Base-by-base conservation (phyloP, 2,329 filamentous ascomycete species). In the Nemania diffusa region DNA sequence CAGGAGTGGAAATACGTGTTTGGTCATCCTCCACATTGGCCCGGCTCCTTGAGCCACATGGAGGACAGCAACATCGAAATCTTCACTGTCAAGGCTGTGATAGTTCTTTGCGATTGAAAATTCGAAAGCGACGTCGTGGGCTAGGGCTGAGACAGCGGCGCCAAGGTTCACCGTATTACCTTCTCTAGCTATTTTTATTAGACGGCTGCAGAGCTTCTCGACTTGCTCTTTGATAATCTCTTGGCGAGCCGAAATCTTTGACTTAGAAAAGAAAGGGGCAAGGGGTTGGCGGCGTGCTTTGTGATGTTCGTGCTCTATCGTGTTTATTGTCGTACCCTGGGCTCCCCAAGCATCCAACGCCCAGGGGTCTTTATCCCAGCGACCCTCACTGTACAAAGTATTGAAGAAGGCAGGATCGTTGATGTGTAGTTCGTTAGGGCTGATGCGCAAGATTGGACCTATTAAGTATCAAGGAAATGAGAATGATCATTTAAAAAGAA, bases 251-350 rank as follows among this genome's bases (percentile, higher is more conserved):
- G 20, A 1, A 3, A 74, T 62, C 2, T 58, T 69, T 3, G 57
- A 24, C 22, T 71, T 71, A 0, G 72, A 73, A 50, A 74, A 74
- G 17, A 71, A 68, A 5, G 68, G 69, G 26, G 58, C 69, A 9
- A 74, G 5, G 5, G 69, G 46, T 20, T 29, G 57, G 3, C 72
- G 71, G 9, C 65, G 64, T 2, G 57, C 42, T 26, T 68, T 69
- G 34, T 74, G 72, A 1, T 64, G 7, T 0, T 26, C n/a, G 15
- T 72, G 69, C 11, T 67, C 53, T 7, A 52, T 1, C 7, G 62
- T 60, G 3, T 51, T 29, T n/a, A 70, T 20, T 4, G 40, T 55
- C 6, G 62, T 26, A 1, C 51, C 44, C 5, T 55, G 1, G 3
- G 57, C n/a, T 2, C 26, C 17, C 29, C 70, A 70, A 1, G 64